phyloP scores from a whole-genome alignment of 768 basidiomycete species.

The Asterophora lycoperdoides region DNA sequence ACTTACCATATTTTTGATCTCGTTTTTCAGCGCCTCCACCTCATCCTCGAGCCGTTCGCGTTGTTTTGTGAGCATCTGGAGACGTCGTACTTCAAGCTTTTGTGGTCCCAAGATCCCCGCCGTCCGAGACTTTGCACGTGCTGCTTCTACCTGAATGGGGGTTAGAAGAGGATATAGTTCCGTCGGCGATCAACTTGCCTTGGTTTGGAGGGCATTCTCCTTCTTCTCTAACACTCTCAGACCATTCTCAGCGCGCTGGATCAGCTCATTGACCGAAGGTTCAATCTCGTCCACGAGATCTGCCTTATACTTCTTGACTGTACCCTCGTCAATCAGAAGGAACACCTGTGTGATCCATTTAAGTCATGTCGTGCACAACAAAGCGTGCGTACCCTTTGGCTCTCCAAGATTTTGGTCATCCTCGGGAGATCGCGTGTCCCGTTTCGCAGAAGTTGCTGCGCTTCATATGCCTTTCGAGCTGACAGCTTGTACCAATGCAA shows the following conservation, averaged over 20 bases:
- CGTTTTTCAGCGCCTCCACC: conserved; percentile 52
- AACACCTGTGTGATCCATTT: conserved; percentile 49
- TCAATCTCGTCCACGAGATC: conserved; percentile 78
- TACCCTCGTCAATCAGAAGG: conserved; percentile 67
- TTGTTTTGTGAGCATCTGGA: conserved; percentile 63
- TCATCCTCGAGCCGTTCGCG: conserved; percentile 66
- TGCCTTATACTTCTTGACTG: conserved; percentile 68
- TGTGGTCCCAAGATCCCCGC: conserved; percentile 50
- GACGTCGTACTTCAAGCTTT: conserved; percentile 62
- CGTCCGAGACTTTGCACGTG: conserved; percentile 42
- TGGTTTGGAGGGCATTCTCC: conserved; percentile 56
- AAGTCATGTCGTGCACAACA: not conserved
- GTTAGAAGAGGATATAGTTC: not conserved
- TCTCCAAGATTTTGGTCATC: conserved; percentile 64
- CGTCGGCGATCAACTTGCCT: conserved; percentile 38
- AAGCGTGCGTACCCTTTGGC: conserved; percentile 48
- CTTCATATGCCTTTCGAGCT: conserved; percentile 52
- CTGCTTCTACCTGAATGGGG: conserved; percentile 49
- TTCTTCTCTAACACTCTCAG: conserved; percentile 57
- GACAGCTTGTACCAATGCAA: not conserved
- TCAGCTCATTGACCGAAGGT: conserved; percentile 72
- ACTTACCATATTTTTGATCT: conserved; percentile 55
- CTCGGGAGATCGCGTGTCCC: conserved; percentile 71
- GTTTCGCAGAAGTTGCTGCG: conserved; percentile 62
- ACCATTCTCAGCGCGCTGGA: conserved; percentile 67